Evolutionary conservation across 129 eudicot genomes (phyloP).

Genomic region (Erigeron canadensis): DNA sequence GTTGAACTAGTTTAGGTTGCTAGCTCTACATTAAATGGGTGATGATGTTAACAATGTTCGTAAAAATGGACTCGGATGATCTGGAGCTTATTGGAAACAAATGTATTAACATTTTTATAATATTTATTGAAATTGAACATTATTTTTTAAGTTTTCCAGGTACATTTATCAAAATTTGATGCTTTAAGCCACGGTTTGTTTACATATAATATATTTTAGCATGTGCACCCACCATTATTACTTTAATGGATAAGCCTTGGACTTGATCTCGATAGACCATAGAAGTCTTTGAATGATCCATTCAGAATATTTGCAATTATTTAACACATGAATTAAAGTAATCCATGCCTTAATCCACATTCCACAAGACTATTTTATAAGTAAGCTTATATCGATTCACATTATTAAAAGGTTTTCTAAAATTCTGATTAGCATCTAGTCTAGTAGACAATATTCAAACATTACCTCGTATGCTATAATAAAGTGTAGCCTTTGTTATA

Average conservation of each 20-base stretch:
- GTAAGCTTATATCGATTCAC: background rate
- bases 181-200: too few relatives aligned
- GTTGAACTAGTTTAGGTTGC: too few relatives aligned
- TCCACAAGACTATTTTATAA: too few relatives aligned
- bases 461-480: background rate
- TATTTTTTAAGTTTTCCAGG: too few relatives aligned
- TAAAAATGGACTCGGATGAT: too few relatives aligned
- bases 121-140: too few relatives aligned
- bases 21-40: too few relatives aligned
- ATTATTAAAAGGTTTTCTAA: background rate
- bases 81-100: too few relatives aligned
- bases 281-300: constrained; percentile 26
- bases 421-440: background rate
- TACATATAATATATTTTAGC: background rate
- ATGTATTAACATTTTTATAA: too few relatives aligned
- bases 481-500: background rate
- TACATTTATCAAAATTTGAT: too few relatives aligned
- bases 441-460: background rate
- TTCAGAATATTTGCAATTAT: constrained; percentile 2
- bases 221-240: constrained; percentile 13
- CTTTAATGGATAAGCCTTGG: constrained; percentile 28
- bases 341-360: background rate
- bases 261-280: constrained; percentile 27
- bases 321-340: constrained; percentile 12
- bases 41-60: too few relatives aligned